Evolutionary conservation across 306 rosid genomes (phyloP).

Genomic region (Quercus mongolica): DNA sequence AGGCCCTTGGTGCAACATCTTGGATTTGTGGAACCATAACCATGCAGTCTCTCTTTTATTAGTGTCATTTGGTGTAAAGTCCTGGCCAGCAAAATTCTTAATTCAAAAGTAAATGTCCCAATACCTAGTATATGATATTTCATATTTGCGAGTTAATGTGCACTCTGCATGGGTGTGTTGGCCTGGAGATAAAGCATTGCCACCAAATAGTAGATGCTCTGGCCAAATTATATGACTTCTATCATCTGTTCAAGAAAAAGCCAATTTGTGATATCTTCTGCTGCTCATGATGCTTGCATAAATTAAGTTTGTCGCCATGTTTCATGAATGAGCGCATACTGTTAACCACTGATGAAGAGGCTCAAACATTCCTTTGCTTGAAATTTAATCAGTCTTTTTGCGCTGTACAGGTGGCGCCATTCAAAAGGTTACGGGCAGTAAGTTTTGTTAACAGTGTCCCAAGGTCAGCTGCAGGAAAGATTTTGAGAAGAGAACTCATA

Average conservation of each 20-base stretch:
- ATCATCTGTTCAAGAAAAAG: no score
- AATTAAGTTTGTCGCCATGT: not conserved
- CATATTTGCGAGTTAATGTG: not conserved
- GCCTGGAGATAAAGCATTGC: not conserved
- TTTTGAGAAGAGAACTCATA: constrained; percentile 41
- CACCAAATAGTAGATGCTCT: not conserved
- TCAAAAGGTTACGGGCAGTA: constrained; percentile 41
- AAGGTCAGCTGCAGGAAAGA: constrained; percentile 39
- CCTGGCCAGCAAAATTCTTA: no score
- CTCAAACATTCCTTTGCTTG: not conserved
- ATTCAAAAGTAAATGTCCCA: no score
- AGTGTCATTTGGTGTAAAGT: no score
- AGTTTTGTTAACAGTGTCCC: constrained; percentile 40
- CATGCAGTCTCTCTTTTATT: not conserved
- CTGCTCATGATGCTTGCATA: not conserved
- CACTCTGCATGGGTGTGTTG: not conserved
- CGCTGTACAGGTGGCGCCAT: constrained; percentile 47
- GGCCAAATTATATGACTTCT: no score
- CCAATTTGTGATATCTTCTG: not conserved
- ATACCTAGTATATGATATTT: no score
- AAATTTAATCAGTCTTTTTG: not conserved
- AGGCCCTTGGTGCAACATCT: not conserved
- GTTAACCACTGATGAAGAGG: not conserved
- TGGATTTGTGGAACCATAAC: not conserved
- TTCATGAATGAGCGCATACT: no score